Evolutionary conservation across 1,284 basidiomycete species (phyloP).

Genomic region (Microstroma glucosiphilum): DNA sequence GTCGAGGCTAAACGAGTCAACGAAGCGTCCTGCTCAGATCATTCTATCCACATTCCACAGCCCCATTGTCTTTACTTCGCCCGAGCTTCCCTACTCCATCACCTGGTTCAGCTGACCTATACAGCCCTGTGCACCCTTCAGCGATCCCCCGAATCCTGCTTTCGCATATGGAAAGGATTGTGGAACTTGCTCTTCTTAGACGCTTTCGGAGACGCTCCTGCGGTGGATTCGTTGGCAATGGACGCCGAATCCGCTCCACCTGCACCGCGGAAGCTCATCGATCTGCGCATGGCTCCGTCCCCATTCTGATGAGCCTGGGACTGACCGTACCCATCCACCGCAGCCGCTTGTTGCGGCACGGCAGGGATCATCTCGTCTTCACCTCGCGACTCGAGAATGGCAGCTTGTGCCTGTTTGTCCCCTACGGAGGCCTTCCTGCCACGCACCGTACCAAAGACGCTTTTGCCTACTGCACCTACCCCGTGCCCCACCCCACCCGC

Average conservation of each 20-base stretch:
- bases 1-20: too few relatives aligned
- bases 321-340: background rate
- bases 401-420: constrained; percentile 11
- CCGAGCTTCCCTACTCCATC: background rate
- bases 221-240: background rate
- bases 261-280: background rate
- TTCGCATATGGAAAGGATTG: constrained; percentile 38
- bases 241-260: background rate
- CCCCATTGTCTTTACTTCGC: background rate
- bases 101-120: background rate
- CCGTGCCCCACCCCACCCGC: constrained; percentile 46
- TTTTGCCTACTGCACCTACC: constrained; percentile 45
- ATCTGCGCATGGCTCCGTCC: background rate
- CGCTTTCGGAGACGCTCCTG: constrained; percentile 17
- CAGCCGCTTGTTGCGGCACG: background rate
- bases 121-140: background rate
- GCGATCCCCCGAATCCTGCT: constrained; percentile 8
- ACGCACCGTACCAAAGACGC: constrained; percentile 50
- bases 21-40: too few relatives aligned
- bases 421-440: constrained; percentile 14
- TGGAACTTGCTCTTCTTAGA: constrained; percentile 26
- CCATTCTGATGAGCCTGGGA: background rate
- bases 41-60: too few relatives aligned
- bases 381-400: background rate
- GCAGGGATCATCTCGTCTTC: background rate